Conservation (phyloP, 2,329 filamentous ascomycete species). For the Colletotrichum sp. region DNA sequence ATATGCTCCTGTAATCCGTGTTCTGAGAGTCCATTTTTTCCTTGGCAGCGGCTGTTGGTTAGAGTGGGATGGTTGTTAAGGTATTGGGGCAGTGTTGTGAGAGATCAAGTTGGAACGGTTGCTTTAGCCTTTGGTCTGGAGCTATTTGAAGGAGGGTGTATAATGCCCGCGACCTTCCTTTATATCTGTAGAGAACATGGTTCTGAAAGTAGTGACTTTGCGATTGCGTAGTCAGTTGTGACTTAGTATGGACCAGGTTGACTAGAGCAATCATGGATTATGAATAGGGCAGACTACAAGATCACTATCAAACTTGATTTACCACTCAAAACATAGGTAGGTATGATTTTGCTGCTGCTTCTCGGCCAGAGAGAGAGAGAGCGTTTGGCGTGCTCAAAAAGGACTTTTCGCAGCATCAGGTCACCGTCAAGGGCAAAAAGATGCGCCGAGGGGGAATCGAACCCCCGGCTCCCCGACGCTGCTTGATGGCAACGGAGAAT, state of each 20-base stretch:
- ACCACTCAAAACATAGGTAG: background rate
- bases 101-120: background rate
- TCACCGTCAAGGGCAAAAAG: background rate
- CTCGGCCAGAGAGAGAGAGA: no score
- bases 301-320: background rate
- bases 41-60: background rate
- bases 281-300: background rate
- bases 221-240: background rate
- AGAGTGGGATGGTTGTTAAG: background rate
- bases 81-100: background rate
- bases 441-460: conserved; percentile 7
- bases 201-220: background rate
- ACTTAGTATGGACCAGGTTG: background rate
- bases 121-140: background rate
- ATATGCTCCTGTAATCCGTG: background rate
- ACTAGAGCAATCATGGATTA: background rate
- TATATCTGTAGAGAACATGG: background rate
- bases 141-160: background rate
- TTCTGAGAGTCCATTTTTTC: background rate
- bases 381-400: background rate
- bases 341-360: background rate
- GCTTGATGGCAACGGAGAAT: conserved; percentile 5
- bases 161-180: background rate
- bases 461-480: conserved; percentile 8
- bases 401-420: background rate